Evolutionary conservation across 2,329 filamentous ascomycete species (phyloP), one percentile per base, ranked within the genome.

Genomic region (Colletotrichum destructivum): DNA sequence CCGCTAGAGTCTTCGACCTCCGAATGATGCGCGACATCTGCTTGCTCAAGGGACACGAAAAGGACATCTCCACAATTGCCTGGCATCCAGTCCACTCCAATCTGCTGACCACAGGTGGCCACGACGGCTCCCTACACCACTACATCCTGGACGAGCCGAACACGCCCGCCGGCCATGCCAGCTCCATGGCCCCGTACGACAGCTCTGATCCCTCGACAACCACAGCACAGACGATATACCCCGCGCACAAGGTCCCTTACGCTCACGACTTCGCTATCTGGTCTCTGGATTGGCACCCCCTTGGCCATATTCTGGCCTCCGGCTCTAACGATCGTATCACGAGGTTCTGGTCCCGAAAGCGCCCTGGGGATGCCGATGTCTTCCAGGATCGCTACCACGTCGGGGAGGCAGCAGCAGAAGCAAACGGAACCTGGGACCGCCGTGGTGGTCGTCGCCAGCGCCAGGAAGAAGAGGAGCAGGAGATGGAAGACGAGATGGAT

Each of bases 11-110:
- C 56, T 98, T 98, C 78, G 96, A 99, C 80, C 87, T 99, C 67
- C 91, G 96, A 60, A 98, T 98, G 93, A 98, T 99, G 96, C 93
- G 96, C 74, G 96, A 99, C 81, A 95, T 98, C 67, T 94, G 95
- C 76, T 89, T 98, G 57, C 89, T 99, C 26, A 93, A 96, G 76
- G 96, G 96, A 9, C 95, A 98, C 79, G 95, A 98, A 76, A 98
- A 98, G 82, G 96, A 98, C 75, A 94, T 99, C 72, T 96, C 94
- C 15, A 97, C 95, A 1, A 84, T 99, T 62, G 88, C 94, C 4
- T 99, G 96, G 94, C 96, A 99, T 82, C 96, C 96, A 0, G 90
- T 98, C 63, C 96, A 98, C 80, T 90, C 94, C 66, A 95, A 94
- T 69, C 86, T 99, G 52, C 89, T 99, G 44, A 96, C 93, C 65